Evolutionary conservation across 306 rosid genomes (phyloP), one percentile per base, ranked within the genome.

Genomic region (Dalbergia oliveri): DNA sequence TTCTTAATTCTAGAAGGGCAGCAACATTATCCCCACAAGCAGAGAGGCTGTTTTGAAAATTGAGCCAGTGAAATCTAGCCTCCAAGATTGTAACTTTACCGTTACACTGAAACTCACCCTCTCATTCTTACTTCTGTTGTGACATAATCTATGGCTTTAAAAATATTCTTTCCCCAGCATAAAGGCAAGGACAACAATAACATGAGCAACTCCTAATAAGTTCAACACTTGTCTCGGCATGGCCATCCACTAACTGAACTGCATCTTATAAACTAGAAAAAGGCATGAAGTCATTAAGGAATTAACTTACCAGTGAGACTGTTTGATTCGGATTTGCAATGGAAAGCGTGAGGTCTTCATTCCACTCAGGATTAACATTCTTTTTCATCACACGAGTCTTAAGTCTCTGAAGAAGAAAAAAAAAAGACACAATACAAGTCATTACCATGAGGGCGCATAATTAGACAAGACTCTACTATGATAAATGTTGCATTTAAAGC

Each of bases 321-420:
- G 84, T 86, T 19, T 65, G 37, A 72, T 84, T 76, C 5, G 96
- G 88, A 70, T 95, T 92, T 33, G 85, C 69, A 12, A 95, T 64
- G 59, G 99, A 90, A 47, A 95, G 93, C 4, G 99, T 93, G 66
- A 95, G 94, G 81, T 95, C 98, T 91, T 95, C 98, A 75, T 95
- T 89, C 99, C 99, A 95, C 85, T 83, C 96, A 2, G 99, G 98
- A 81, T 93, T 95, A 31, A 91, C 91, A 90, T 93, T 92, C 91
- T 88, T 93, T 58, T 86, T 90, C 44, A 90, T 89, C 79, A 95
- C 87, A 6, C 93, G 90, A 8, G 98, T 93, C 92, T 95, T 95
- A 18, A 93, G 86, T 86, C 88, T 95, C 99, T 95, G 93, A 67
- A 88, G 41, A 19, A 11, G 16, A 23, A 0, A 23, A 65, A 66